These are phyloP conservation scores for Microsporum canis DNA, from an alignment of 2,329 filamentous ascomycete species.

Conservation along the genomic window DNA sequence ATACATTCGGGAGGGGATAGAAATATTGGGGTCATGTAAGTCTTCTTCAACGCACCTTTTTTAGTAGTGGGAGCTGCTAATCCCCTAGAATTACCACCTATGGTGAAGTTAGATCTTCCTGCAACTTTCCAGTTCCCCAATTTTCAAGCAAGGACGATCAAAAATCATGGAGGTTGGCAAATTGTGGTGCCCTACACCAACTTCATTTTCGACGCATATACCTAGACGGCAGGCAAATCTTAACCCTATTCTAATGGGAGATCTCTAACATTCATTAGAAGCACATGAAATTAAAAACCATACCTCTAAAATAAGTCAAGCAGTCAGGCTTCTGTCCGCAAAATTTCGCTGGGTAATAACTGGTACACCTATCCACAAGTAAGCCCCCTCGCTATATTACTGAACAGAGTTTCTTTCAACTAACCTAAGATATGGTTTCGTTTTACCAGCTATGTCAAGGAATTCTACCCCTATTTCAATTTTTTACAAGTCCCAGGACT, in stretches of 20 bases:
- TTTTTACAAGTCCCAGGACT: constrained; percentile 27
- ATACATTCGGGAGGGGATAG: constrained; percentile 13
- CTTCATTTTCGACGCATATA: constrained; percentile 31
- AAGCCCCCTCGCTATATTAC: constrained; percentile 6
- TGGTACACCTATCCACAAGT: constrained; percentile 33
- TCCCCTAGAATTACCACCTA: constrained; percentile 29
- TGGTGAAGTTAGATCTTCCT: constrained; percentile 26
- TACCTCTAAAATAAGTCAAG: constrained; percentile 24
- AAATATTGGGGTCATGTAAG: constrained; percentile 20
- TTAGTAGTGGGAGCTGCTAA: background rate
- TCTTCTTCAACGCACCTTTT: background rate
- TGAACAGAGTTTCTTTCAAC: background rate
- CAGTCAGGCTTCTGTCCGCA: constrained; percentile 26
- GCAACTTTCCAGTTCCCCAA: constrained; percentile 18
- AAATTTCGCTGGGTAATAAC: constrained; percentile 30
- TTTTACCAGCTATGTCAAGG: constrained; percentile 21
- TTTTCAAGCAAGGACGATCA: constrained; percentile 15
- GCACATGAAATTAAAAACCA: constrained; percentile 30
- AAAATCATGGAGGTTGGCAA: constrained; percentile 18
- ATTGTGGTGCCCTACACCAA: constrained; percentile 25
- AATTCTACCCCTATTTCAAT: constrained; percentile 30
- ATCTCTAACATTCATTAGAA: constrained; percentile 15
- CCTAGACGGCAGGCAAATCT: constrained; percentile 27
- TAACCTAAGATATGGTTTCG: background rate
- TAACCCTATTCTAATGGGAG: no score